A percentile compares a stretch with the other conserved stretches of the same genome.
These are phyloP conservation scores for Adansonia digitata DNA, from an alignment of 345 rosid species.

Conservation along the genomic window DNA sequence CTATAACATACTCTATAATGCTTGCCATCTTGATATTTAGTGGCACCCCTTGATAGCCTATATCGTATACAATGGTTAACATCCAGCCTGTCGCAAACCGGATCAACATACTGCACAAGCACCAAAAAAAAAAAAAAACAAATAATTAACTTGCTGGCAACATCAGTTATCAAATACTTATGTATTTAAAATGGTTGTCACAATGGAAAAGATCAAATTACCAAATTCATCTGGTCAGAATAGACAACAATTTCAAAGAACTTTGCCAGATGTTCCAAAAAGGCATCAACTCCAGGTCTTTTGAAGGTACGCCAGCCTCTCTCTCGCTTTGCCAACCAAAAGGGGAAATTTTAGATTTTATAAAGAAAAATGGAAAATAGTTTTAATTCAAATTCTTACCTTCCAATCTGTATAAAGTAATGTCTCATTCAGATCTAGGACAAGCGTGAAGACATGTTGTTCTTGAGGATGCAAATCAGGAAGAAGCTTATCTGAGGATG, in stretches of 20 bases:
- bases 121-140: neutral
- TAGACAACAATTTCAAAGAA: slow-evolving; percentile 80
- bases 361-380: neutral
- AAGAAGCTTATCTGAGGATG: slow-evolving; percentile 93
- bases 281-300: slow-evolving; percentile 94
- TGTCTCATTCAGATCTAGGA: slow-evolving; percentile 92
- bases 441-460: slow-evolving; percentile 84
- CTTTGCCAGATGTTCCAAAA: slow-evolving; percentile 78
- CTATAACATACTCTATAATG: slow-evolving; percentile 67
- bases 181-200: neutral
- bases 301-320: slow-evolving; percentile 98
- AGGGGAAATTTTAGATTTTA: neutral
- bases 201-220: slow-evolving; percentile 25
- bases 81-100: neutral
- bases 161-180: slow-evolving; percentile 2
- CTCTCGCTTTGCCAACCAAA: slow-evolving; percentile 52
- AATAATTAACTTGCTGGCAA: neutral
- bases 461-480: slow-evolving; percentile 90
- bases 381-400: slow-evolving; percentile 32
- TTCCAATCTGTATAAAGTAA: slow-evolving; percentile 84
- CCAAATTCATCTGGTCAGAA: slow-evolving; percentile 81
- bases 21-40: slow-evolving; percentile 83
- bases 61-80: slow-evolving; percentile 25
- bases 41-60: slow-evolving; percentile 73
- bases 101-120: neutral